phyloP scores from a whole-genome alignment of 352 stramenopile genomes.

The Phytophthora meadii region DNA sequence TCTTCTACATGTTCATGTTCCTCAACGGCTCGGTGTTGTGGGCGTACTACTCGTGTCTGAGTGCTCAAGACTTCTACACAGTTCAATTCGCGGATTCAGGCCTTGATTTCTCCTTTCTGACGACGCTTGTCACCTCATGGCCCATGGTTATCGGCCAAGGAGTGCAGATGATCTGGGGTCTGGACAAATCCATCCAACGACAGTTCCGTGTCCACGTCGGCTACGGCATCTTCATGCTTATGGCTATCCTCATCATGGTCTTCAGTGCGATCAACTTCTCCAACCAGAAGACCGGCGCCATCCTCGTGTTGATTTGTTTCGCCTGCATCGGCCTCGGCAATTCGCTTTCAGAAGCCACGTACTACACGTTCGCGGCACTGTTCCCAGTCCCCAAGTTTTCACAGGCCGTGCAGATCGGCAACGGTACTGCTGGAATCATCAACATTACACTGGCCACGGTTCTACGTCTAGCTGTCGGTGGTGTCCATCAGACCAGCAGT shows the following conservation, averaged over 20 bases:
- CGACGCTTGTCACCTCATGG: constrained; percentile 60
- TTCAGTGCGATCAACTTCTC: constrained; percentile 57
- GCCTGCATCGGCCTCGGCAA: constrained; percentile 54
- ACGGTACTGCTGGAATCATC: constrained; percentile 51
- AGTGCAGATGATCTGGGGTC: constrained; percentile 55
- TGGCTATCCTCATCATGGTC: constrained; percentile 61
- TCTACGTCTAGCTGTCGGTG: constrained; percentile 54
- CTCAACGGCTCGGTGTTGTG: constrained; percentile 72
- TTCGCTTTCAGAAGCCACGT: constrained; percentile 59
- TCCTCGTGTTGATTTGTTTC: constrained; percentile 61
- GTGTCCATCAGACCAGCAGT: constrained; percentile 44
- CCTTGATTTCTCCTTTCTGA: constrained; percentile 71
- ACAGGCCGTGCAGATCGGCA: constrained; percentile 71
- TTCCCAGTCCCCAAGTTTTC: constrained; percentile 75
- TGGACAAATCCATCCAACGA: constrained; percentile 61
- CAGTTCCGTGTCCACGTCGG: constrained; percentile 48
- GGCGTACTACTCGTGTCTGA: constrained; percentile 80
- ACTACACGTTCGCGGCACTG: constrained; percentile 62
- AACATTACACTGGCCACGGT: constrained; percentile 65
- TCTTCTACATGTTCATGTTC: constrained; percentile 76
- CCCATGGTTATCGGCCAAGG: constrained; percentile 61
- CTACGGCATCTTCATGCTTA: constrained; percentile 60
- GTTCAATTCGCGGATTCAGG: constrained; percentile 51
- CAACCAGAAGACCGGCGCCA: constrained; percentile 49
- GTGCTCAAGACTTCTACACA: constrained; percentile 67